These are phyloP conservation scores for Globisporangium rhizosaccharum DNA, from an alignment of 352 stramenopile genomes.

Conservation along the genomic window DNA sequence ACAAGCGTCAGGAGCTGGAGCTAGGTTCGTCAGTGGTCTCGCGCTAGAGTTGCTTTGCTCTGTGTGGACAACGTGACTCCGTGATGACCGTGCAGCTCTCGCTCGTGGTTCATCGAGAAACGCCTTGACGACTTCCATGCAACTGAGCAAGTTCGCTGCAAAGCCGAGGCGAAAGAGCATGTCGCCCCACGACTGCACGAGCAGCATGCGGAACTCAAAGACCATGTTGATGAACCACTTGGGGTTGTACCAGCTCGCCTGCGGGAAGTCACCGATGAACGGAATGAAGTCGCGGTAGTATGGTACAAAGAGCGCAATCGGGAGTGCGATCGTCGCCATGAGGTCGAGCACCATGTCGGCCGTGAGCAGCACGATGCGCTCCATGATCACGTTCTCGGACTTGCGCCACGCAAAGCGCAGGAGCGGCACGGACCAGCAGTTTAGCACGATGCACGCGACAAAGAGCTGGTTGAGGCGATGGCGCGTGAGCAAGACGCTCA, in stretches of 20 bases:
- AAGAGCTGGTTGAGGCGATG: constrained; percentile 12
- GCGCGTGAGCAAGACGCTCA: constrained; percentile 12
- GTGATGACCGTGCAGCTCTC: not conserved
- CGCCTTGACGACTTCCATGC: constrained; percentile 30
- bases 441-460: constrained; percentile 13
- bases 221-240: constrained; percentile 24
- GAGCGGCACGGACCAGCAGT: constrained; percentile 21
- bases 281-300: constrained; percentile 14
- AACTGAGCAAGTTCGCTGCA: constrained; percentile 24
- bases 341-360: constrained; percentile 17
- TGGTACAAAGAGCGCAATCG: constrained; percentile 5
- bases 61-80: not conserved
- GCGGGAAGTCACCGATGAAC: constrained; percentile 3
- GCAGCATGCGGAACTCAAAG: constrained; percentile 14
- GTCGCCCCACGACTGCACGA: constrained; percentile 31
- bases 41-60: not conserved
- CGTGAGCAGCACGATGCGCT: constrained; percentile 10
- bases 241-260: constrained; percentile 17
- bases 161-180: constrained; percentile 29
- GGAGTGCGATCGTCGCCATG: constrained; percentile 11
- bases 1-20: too few species aligned
- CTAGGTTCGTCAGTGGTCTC: too few species aligned
- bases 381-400: constrained; percentile 1
- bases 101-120: constrained; percentile 10
- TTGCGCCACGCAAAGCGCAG: constrained; percentile 3